Conservation (phyloP, 306 rosid species). For the Rubus idaeus region DNA sequence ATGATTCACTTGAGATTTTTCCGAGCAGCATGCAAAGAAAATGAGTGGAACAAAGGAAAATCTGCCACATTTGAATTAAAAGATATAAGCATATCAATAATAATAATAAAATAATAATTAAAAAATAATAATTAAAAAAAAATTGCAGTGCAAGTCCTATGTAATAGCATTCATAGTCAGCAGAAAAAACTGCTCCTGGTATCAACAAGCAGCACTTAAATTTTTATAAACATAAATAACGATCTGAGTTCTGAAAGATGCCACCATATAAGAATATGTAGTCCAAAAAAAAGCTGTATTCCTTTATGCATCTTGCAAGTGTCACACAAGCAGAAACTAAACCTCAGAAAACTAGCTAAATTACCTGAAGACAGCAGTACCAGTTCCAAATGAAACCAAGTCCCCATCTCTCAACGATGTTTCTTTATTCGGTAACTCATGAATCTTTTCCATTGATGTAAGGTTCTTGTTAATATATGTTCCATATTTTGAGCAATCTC, state of each 20-base stretch:
- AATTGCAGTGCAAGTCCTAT: not conserved
- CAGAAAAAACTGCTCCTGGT: not conserved
- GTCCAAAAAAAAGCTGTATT: conserved; percentile 16
- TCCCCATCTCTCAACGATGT: conserved; percentile 62
- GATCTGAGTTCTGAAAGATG: conserved; percentile 7
- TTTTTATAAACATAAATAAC: not conserved
- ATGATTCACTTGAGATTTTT: conserved; percentile 41
- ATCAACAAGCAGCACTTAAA: not conserved
- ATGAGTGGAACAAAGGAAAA: conserved; percentile 68
- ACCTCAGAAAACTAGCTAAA: conserved; percentile 13
- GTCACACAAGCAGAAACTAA: conserved; percentile 19
- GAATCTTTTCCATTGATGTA: conserved; percentile 59
- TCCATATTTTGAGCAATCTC: conserved; percentile 92
- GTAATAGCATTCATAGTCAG: not conserved
- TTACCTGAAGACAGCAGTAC: conserved; percentile 82
- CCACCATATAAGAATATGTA: not conserved
- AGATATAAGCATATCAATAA: not conserved
- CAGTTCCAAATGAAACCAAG: conserved; percentile 86
- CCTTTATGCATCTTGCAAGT: not conserved
- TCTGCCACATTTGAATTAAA: conserved; percentile 47
- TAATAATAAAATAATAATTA: not conserved
- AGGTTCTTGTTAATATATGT: conserved; percentile 58
- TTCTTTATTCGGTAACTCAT: conserved; percentile 78
- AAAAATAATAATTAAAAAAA: not conserved
- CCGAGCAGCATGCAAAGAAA: conserved; percentile 48